Base-by-base conservation (phyloP, 768 basidiomycete species). In the Coprinopsis strossmayeri region DNA sequence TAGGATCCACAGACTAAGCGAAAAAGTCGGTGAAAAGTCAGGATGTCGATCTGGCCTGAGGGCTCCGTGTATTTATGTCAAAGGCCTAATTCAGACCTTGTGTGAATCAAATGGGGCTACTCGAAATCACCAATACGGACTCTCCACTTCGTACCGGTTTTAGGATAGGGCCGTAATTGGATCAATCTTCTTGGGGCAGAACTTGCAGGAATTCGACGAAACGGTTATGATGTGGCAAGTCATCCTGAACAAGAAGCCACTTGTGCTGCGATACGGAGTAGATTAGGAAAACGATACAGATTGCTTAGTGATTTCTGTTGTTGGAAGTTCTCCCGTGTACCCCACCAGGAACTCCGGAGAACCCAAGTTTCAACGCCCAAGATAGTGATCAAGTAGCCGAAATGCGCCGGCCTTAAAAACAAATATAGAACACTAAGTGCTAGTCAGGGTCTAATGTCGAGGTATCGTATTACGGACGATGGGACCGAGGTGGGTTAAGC, bases 61-160 rank as follows among this genome's bases (percentile, higher is more conserved):
- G 20, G 37, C 18, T 50, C 27, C 27, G 44, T 43, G 43, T 45
- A 45, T 45, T 45, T 45, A 45, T 45, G 43, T 45, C 28, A 18
- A 32, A 27, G 15, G 13, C 7, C 27, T 5, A 32, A 4, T 32
- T 32, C 26, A 45, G 30, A 45, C 26, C 20, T 32, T 28, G 43
- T 32, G n/a, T 28, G 43, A 32, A 28, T 45, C 15, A 18, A 45
- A 45, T 28, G 43, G 43, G 30, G 43, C 18, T 45, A 45, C 43
- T 18, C 27, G 43, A 45, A 28, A 28, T 20, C 43, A 30, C 12
- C 4, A 20, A 45, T 11, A 5, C 7, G 27, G n/a, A 12, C 18
- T 18, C 7, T 3, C 28, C 18, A 11, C 9, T 27, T n/a, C 27
- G 11, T 20, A n/a, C 27, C 30, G 11, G 27, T 28, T 28, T 17